Percentiles rank a stretch among this genome's conserved stretches.
phyloP scores from a whole-genome alignment of 805 yeast species.

The Lipomyces spencermartinsiae region DNA sequence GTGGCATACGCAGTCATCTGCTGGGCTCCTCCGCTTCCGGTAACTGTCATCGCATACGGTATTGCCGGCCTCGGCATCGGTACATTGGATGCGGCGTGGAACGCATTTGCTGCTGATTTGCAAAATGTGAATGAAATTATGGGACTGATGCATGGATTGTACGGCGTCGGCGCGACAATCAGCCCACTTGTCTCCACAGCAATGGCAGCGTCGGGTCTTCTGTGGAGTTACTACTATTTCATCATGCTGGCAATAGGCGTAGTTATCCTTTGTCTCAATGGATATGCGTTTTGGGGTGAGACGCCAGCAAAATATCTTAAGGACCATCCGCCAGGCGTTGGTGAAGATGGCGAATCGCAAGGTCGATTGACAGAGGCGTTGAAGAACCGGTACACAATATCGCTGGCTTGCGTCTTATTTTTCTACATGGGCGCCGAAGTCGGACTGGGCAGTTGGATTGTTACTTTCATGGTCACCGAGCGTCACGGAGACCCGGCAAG shows the following conservation, averaged over 20 bases:
- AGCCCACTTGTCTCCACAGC: constrained; percentile 72
- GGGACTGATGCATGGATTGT: constrained; percentile 71
- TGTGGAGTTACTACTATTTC: constrained; percentile 62
- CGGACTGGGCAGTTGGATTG: constrained; percentile 72
- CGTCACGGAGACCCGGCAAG: constrained; percentile 55
- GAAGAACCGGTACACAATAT: constrained; percentile 51
- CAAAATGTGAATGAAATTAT: constrained; percentile 63
- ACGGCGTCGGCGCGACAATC: constrained; percentile 74
- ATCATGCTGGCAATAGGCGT: constrained; percentile 53
- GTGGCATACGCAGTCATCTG: constrained; percentile 55
- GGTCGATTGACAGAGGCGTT: constrained; percentile 34
- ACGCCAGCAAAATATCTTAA: constrained; percentile 27
- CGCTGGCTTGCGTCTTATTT: constrained; percentile 60
- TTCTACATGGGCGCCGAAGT: constrained; percentile 75
- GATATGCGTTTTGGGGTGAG: constrained; percentile 54
- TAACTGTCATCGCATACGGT: constrained; percentile 58
- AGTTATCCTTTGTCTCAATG: constrained; percentile 45
- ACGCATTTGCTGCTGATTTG: constrained; percentile 58
- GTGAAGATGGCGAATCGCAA: constrained; percentile 13
- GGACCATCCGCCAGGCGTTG: constrained; percentile 17
- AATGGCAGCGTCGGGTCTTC: constrained; percentile 56
- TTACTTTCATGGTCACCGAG: constrained; percentile 63
- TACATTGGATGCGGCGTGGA: constrained; percentile 55
- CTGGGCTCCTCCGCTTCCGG: constrained; percentile 58
- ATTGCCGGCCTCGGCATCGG: constrained; percentile 65